Percentiles rank a stretch among this genome's conserved stretches.
phyloP scores from a whole-genome alignment of 495 filamentous ascomycete genomes.

The Penicillium angulare region DNA sequence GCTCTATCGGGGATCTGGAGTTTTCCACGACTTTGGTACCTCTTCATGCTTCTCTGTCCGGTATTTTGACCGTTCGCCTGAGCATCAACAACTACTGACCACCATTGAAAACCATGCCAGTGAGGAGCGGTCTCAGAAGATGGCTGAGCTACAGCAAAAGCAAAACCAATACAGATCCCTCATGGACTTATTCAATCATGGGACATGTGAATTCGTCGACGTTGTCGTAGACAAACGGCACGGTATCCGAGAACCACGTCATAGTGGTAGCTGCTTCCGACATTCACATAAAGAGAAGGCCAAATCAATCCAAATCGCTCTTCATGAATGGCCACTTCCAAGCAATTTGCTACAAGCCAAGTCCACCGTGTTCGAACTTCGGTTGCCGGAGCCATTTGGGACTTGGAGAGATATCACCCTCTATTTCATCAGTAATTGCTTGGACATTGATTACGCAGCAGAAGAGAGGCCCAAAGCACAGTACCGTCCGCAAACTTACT shows the following conservation, averaged over 20 bases:
- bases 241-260: background rate
- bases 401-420: slow-evolving; percentile 56
- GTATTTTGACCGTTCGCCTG: background rate
- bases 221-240: background rate
- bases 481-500: slow-evolving; percentile 10
- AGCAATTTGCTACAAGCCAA: slow-evolving; percentile 28
- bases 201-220: background rate
- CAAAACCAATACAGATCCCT: background rate
- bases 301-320: slow-evolving; percentile 39
- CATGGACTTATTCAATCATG: background rate
- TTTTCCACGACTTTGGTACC: background rate
- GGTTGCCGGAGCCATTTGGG: slow-evolving; percentile 40
- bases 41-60: background rate
- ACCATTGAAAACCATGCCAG: slow-evolving; percentile 12
- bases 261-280: background rate
- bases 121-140: background rate
- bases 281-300: slow-evolving; percentile 22
- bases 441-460: slow-evolving; percentile 17
- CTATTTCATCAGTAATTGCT: slow-evolving; percentile 40
- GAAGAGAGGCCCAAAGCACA: slow-evolving; percentile 12
- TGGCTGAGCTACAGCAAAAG: background rate
- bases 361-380: slow-evolving; percentile 58
- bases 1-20: background rate
- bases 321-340: slow-evolving; percentile 66
- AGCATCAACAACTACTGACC: background rate